Conservation (phyloP, 2,329 filamentous ascomycete genomes). For the Hypoxylon sp. region DNA sequence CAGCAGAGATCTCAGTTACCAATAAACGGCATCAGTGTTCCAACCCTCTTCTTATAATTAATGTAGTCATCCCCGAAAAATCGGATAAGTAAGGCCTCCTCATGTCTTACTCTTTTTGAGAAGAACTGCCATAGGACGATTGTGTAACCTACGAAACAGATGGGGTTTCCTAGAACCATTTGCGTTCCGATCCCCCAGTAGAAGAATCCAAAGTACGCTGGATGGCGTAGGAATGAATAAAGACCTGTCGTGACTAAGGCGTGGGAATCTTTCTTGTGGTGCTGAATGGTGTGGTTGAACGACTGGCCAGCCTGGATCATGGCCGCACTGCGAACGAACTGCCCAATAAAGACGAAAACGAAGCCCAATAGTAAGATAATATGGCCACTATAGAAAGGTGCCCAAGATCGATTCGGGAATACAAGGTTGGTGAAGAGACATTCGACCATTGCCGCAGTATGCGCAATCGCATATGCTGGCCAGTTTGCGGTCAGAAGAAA, state of each 20-base stretch:
- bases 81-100: slow-evolving; percentile 81
- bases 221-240: slow-evolving; percentile 84
- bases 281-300: slow-evolving; percentile 92
- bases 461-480: slow-evolving; percentile 85
- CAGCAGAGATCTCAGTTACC: slow-evolving; percentile 36
- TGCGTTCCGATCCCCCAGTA: slow-evolving; percentile 99
- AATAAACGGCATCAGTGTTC: slow-evolving; percentile 87
- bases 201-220: slow-evolving; percentile 97
- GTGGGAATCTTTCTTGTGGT: slow-evolving; percentile 77
- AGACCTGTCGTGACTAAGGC: slow-evolving; percentile 86
- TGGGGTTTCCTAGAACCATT: slow-evolving; percentile 85
- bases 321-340: slow-evolving; percentile 81
- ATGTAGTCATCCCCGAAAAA: slow-evolving; percentile 91
- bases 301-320: slow-evolving; percentile 92
- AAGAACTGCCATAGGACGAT: slow-evolving; percentile 91
- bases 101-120: slow-evolving; percentile 77
- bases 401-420: slow-evolving; percentile 66
- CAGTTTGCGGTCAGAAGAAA: slow-evolving; percentile 92
- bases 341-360: slow-evolving; percentile 76
- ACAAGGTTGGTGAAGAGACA: slow-evolving; percentile 73
- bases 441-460: slow-evolving; percentile 81
- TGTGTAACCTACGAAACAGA: slow-evolving; percentile 83
- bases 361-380: slow-evolving; percentile 72
- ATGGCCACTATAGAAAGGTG: slow-evolving; percentile 61
- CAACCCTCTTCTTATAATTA: slow-evolving; percentile 78